Base-by-base conservation (phyloP, 306 rosid species). In the Leucaena leucocephala region DNA sequence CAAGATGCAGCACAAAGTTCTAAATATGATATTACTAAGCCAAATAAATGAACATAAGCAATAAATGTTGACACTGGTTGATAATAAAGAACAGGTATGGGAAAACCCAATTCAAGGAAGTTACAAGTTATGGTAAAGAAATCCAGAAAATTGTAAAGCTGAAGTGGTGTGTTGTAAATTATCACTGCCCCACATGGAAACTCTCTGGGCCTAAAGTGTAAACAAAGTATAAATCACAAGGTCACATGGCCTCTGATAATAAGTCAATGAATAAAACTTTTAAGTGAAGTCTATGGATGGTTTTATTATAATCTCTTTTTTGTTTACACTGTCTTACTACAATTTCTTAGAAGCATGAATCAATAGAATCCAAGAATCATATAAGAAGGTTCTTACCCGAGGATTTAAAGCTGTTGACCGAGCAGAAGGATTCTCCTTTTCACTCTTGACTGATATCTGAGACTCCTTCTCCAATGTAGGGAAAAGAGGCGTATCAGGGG, bases 401-500 rank as follows among this genome's bases (percentile, higher is more conserved):
- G 90, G 89, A 71, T 86, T 91, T 57, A 86, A 88, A 74, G 95
- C 94, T 68, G 86, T 85, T 67, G 90, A 86, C 40, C 88, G 88
- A 58, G 82, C 77, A 74, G 71, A 81, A 42, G 73, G 78, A 75
- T 27, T 76, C 81, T 84, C 89, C 49, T 17, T 87, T 77, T 85
- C 87, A 75, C 70, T 48, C 16, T 84, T 81, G 10, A 64, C 50
- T 78, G 83, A 75, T 69, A 85, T 86, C 73, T 83, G 96, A 9
- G 90, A 86, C 34, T 88, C 94, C 76, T 77, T 84, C 86, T 95
- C 97, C 79, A 84, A 61, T 44, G 91, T 68, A 63, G 93, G 93
- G 75, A 92, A 88, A 57, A 90, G 91, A 36, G 99, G 97, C 38
- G 97, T 67, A 35, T 76, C 97, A 3, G 97, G 99, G 6, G 96